Evolutionary conservation across 2,329 filamentous ascomycete genomes (phyloP), one percentile per base, ranked within the genome.

Genomic region (Pseudogymnoascus sp.): DNA sequence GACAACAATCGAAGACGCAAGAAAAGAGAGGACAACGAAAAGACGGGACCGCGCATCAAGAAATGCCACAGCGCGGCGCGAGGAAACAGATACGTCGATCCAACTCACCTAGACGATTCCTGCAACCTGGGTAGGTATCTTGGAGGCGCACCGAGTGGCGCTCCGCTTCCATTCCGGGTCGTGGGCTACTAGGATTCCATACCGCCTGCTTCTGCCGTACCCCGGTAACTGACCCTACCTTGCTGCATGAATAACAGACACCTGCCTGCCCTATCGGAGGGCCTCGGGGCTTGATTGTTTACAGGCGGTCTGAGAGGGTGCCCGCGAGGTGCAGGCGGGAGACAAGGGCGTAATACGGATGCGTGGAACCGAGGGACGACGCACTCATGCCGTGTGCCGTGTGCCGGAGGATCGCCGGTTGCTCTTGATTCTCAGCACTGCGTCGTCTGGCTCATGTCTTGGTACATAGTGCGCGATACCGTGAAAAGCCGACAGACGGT

Each of bases 311-410:
- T 50, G 43, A 20, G 43, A 50, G 8, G 25, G 8, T 12, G 41
- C 25, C 43, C 43, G 14, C 16, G 4, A 30, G 25, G 43, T 16
- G 43, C 43, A 16, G 43, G 43, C 7, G 43, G 43, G 43, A 30
- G 43, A 47, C 43, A 50, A 50, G 43, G 25, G 43, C 25, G 25
- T 50, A 25, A 50, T 50, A 18, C n/a, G 43, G 25, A n/a, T 50
- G 7, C n/a, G 43, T 50, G 43, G 25, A 50, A 50, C 43, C 25
- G 2, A 30, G 14, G 43, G 43, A 30, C 43, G 22, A 50, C n/a
- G 43, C 43, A 30, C 25, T n/a, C 30, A 50, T 50, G 43, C 43
- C 43, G 25, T 50, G 30, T 50, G 43, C 43, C 43, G 43, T 50
- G 43, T 50, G 43, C 43, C 43, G 43, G 43, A 30, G 7, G 14